Conservation (phyloP, 345 rosid genomes). For the Citrus trifoliata region DNA sequence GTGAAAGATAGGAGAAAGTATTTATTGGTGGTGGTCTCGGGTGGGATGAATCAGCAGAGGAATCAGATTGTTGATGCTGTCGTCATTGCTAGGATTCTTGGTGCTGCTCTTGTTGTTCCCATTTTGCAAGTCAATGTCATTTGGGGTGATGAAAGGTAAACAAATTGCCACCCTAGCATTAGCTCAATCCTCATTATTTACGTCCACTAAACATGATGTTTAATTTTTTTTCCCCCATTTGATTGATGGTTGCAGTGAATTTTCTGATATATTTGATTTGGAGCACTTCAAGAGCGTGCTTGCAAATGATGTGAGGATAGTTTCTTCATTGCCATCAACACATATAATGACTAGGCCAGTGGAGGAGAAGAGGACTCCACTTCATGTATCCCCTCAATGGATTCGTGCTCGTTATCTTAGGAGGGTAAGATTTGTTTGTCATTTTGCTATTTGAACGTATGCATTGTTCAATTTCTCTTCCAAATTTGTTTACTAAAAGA, state of each 20-base stretch:
- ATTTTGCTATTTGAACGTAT: neutral
- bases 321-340: conserved; percentile 75
- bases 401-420: conserved; percentile 83
- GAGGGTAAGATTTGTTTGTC: conserved; percentile 45
- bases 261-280: conserved; percentile 90
- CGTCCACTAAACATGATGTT: neutral
- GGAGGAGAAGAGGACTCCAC: conserved; percentile 75
- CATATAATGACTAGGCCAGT: conserved; percentile 86
- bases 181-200: neutral
- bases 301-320: conserved; percentile 73
- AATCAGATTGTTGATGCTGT: conserved; percentile 98
- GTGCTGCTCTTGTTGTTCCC: conserved; percentile 94
- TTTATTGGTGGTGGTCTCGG: conserved; percentile 85
- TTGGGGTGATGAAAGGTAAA: conserved; percentile 99
- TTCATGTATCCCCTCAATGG: conserved; percentile 83
- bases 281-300: conserved; percentile 81
- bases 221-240: neutral
- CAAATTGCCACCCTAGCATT: neutral
- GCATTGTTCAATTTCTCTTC: neutral
- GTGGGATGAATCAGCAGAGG: conserved; percentile 98
- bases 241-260: conserved; percentile 67
- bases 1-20: conserved; percentile 52
- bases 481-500: neutral
- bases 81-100: conserved; percentile 92
- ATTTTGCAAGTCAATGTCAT: conserved; percentile 91